These are phyloP conservation scores for Podospora fimiseda DNA, from an alignment of 495 filamentous ascomycete species.

Conservation along the genomic window DNA sequence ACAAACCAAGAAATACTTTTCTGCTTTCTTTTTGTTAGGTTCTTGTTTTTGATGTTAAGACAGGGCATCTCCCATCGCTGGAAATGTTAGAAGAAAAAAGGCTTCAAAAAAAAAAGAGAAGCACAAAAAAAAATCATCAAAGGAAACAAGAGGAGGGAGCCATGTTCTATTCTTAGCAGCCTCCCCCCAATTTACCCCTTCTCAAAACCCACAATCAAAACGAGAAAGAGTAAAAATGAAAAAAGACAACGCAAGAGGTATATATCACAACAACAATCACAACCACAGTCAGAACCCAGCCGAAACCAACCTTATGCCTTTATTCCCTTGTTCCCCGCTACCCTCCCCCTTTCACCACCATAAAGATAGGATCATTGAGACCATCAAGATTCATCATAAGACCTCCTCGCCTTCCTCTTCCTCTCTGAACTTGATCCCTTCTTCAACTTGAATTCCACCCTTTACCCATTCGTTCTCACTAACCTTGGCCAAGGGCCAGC, in stretches of 20 bases:
- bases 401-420: slow-evolving; percentile 54
- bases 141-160: background rate
- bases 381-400: slow-evolving; percentile 11
- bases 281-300: background rate
- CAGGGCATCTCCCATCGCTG: no score
- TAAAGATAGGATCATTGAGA: background rate
- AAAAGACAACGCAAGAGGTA: background rate
- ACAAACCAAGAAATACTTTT: no score
- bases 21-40: no score
- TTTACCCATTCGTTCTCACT: slow-evolving; percentile 68
- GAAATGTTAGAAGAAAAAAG: no score
- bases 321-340: background rate
- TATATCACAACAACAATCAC: background rate
- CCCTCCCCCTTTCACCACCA: background rate
- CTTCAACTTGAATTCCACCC: slow-evolving; percentile 63
- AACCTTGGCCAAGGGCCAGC: slow-evolving; percentile 68
- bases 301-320: background rate
- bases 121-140: no score
- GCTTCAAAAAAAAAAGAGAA: no score
- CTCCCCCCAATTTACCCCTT: slow-evolving; percentile 17
- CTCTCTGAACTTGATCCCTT: slow-evolving; percentile 62
- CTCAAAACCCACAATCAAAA: background rate
- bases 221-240: background rate
- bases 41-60: no score
- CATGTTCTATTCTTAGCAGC: background rate